phyloP scores from a whole-genome alignment of 805 yeast species.

The Geotrichum ghanense region DNA sequence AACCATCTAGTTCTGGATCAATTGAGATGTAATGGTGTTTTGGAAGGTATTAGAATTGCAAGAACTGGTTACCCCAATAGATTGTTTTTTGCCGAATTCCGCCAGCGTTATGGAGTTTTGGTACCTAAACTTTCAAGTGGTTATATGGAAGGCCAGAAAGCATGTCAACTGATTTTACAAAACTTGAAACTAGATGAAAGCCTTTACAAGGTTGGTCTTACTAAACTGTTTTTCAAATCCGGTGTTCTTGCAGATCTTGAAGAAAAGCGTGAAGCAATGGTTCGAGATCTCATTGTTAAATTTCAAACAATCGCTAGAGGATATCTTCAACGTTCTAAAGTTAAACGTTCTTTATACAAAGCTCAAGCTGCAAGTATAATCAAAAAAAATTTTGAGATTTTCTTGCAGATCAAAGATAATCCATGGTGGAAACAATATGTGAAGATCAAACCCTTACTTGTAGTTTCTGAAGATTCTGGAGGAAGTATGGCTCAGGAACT shows the following conservation, averaged over 20 bases:
- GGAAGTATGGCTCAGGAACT: slow-evolving; percentile 36
- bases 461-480: slow-evolving; percentile 47
- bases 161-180: slow-evolving; percentile 56
- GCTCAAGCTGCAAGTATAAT: slow-evolving; percentile 62
- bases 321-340: slow-evolving; percentile 38
- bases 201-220: slow-evolving; percentile 55
- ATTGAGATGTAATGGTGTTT: slow-evolving; percentile 90
- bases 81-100: slow-evolving; percentile 71
- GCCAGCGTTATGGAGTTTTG: slow-evolving; percentile 61
- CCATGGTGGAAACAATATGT: slow-evolving; percentile 75
- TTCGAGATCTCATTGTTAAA: slow-evolving; percentile 41
- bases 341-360: slow-evolving; percentile 40
- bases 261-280: slow-evolving; percentile 54
- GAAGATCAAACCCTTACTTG: slow-evolving; percentile 64
- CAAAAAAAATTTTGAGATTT: slow-evolving; percentile 45
- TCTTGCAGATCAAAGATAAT: slow-evolving; percentile 37
- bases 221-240: slow-evolving; percentile 64
- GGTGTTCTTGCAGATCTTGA: slow-evolving; percentile 75
- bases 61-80: slow-evolving; percentile 96
- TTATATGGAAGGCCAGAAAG: slow-evolving; percentile 43
- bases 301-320: slow-evolving; percentile 65
- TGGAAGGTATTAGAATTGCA: slow-evolving; percentile 95
- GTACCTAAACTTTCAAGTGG: slow-evolving; percentile 35
- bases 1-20: slow-evolving; percentile 74
- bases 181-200: slow-evolving; percentile 49